These are phyloP conservation scores for Kodamaea neixiangensis DNA, from an alignment of 805 yeast genomes.

Conservation along the genomic window DNA sequence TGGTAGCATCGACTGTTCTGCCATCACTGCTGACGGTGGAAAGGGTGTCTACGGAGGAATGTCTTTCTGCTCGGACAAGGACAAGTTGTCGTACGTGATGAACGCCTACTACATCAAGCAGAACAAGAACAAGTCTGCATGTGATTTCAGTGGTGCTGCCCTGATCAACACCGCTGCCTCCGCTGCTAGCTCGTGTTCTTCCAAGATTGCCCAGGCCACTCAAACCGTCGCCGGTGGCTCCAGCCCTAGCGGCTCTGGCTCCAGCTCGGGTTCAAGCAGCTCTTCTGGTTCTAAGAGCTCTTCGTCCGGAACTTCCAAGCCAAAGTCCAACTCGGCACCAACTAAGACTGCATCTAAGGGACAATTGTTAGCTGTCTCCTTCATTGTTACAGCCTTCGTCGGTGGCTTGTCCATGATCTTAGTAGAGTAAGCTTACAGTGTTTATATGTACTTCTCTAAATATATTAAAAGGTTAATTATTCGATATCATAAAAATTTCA, in stretches of 20 bases:
- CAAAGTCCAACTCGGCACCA: constrained; percentile 12
- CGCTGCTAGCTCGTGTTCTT: constrained; percentile 33
- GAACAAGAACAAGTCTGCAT: constrained; percentile 47
- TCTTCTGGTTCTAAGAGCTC: constrained; percentile 21
- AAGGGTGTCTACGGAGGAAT: constrained; percentile 69
- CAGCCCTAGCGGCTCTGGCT: constrained; percentile 25
- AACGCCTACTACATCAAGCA: constrained; percentile 46
- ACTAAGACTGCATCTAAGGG: constrained; percentile 29
- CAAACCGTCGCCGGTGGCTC: constrained; percentile 13
- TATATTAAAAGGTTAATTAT: constrained; percentile 15
- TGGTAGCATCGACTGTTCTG: constrained; percentile 58
- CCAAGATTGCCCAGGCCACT: constrained; percentile 22
- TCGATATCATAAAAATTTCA: constrained; percentile 88
- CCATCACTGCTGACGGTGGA: constrained; percentile 62
- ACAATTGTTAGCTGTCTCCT: constrained; percentile 34
- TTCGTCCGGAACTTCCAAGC: constrained; percentile 26
- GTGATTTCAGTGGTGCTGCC: constrained; percentile 74
- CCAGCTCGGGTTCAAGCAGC: constrained; percentile 29
- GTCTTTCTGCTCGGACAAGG: constrained; percentile 70
- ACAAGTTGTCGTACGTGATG: constrained; percentile 63
- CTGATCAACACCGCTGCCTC: constrained; percentile 35
- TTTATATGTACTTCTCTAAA: background rate
- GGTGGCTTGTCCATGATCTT: constrained; percentile 47
- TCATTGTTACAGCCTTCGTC: constrained; percentile 38
- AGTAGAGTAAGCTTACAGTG: constrained; percentile 12